phyloP scores from a whole-genome alignment of 2,329 filamentous ascomycete species.

The Beauveria medogensis region DNA sequence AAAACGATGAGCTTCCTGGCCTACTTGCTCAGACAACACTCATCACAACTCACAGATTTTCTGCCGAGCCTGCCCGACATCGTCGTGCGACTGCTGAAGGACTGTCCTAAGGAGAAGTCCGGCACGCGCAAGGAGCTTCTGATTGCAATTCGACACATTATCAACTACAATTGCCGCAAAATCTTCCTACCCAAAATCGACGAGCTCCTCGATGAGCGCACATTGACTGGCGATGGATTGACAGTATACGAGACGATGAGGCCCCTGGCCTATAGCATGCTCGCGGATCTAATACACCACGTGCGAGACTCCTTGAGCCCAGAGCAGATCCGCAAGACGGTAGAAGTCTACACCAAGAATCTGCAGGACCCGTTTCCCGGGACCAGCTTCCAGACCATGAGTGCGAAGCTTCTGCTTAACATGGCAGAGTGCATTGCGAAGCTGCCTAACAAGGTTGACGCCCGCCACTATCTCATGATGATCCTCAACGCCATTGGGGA shows the following conservation, averaged over 20 bases:
- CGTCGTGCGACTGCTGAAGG: conserved; percentile 81
- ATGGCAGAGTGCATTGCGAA: conserved; percentile 98
- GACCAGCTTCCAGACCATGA: conserved; percentile 99
- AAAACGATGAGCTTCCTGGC: conserved; percentile 99
- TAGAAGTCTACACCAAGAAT: conserved; percentile 95
- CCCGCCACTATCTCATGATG: conserved; percentile 91
- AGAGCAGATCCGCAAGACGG: conserved; percentile 88
- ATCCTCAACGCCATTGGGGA: conserved; percentile 97
- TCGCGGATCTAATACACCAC: conserved; percentile 96
- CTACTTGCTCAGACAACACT: conserved; percentile 82
- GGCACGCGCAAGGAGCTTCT: conserved; percentile 88
- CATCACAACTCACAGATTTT: conserved; percentile 81
- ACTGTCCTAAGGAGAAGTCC: conserved; percentile 92
- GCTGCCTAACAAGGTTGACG: conserved; percentile 86
- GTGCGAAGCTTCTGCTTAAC: conserved; percentile 89
- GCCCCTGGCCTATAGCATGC: conserved; percentile 94
- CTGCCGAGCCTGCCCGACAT: conserved; percentile 77
- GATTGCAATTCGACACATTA: conserved; percentile 94
- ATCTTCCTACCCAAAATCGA: conserved; percentile 95
- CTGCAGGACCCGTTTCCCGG: conserved; percentile 93
- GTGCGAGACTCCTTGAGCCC: conserved; percentile 81
- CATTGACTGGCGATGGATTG: conserved; percentile 87
- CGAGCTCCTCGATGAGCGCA: conserved; percentile 87
- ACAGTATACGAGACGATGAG: conserved; percentile 97
- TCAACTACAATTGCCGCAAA: conserved; percentile 96